Conservation (phyloP, 2,329 filamentous ascomycete genomes). For the Paecilomyces formosus region DNA sequence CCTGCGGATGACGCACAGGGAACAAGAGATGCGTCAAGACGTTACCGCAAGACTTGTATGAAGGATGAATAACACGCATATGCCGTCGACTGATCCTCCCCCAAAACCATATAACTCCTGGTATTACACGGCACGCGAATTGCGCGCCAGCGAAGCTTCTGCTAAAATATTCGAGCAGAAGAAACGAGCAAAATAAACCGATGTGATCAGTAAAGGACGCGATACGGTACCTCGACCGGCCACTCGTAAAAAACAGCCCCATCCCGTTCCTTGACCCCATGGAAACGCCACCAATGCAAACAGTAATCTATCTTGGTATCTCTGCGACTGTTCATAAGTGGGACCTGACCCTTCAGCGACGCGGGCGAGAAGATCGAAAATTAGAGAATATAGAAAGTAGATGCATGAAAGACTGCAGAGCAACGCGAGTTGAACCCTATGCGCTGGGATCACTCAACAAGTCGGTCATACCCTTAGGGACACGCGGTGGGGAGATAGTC, state of each 20-base stretch:
- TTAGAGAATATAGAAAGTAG: neutral
- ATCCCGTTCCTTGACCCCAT: neutral
- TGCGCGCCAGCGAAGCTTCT: neutral
- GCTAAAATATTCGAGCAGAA: neutral
- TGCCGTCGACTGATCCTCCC: neutral
- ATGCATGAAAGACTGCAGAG: neutral
- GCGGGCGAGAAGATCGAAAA: neutral
- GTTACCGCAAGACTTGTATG: neutral
- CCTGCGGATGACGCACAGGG: neutral
- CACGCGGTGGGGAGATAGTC: conserved; percentile 10
- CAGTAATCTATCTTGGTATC: conserved; percentile 9
- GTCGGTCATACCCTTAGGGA: conserved; percentile 3
- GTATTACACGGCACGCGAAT: neutral
- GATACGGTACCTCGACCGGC: neutral
- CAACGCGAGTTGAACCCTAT: neutral
- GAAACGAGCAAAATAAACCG: neutral
- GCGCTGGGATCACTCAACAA: neutral
- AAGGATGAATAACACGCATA: neutral
- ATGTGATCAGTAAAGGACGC: neutral
- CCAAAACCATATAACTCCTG: neutral
- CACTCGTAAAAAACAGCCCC: neutral
- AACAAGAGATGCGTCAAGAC: neutral
- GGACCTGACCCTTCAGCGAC: neutral
- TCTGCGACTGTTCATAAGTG: neutral
- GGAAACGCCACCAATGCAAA: conserved; percentile 7